Evolutionary conservation across 1,284 basidiomycete species (phyloP).

Genomic region (Malassezia slooffiae): DNA sequence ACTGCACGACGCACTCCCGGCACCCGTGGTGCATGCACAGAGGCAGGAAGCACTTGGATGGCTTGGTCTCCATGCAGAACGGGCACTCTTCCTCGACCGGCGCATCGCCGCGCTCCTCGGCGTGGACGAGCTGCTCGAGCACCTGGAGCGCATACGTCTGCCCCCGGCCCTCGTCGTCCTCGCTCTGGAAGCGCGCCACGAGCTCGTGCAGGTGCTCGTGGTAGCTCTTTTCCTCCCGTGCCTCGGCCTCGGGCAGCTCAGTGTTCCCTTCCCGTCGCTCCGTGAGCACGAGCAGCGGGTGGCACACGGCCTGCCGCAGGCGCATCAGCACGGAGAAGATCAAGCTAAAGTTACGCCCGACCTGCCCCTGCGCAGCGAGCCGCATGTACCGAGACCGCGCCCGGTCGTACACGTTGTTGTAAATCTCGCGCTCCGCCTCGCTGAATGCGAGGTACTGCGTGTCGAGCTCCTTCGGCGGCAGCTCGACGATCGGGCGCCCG

Average conservation of each 20-base stretch:
- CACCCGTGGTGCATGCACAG: constrained; percentile 51
- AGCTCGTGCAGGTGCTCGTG: constrained; percentile 23
- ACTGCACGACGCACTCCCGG: constrained; percentile 67
- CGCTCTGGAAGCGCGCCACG: constrained; percentile 24
- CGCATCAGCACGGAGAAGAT: constrained; percentile 49
- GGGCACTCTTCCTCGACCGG: constrained; percentile 44
- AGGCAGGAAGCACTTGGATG: constrained; percentile 40
- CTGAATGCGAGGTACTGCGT: constrained; percentile 29
- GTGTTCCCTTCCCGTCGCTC: constrained; percentile 10
- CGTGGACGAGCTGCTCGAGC: constrained; percentile 20
- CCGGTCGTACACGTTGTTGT: constrained; percentile 42
- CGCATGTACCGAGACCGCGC: constrained; percentile 35
- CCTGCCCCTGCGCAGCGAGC: constrained; percentile 29
- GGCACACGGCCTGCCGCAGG: constrained; percentile 48
- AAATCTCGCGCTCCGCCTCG: constrained; percentile 44
- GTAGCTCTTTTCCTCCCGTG: constrained; percentile 15
- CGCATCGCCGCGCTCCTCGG: constrained; percentile 16
- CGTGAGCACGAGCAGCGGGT: constrained; percentile 47
- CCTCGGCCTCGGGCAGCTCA: constrained; percentile 8
- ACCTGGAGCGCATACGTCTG: constrained; percentile 18
- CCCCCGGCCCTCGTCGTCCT: constrained; percentile 3
- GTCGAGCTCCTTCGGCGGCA: constrained; percentile 69
- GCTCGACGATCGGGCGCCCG: constrained; percentile 75
- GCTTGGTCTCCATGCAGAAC: constrained; percentile 44
- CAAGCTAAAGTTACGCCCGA: constrained; percentile 44